Percentiles rank a stretch among this genome's conserved stretches.
Conservation (phyloP, 257 asterid species). For the Penstemon barbatus region DNA sequence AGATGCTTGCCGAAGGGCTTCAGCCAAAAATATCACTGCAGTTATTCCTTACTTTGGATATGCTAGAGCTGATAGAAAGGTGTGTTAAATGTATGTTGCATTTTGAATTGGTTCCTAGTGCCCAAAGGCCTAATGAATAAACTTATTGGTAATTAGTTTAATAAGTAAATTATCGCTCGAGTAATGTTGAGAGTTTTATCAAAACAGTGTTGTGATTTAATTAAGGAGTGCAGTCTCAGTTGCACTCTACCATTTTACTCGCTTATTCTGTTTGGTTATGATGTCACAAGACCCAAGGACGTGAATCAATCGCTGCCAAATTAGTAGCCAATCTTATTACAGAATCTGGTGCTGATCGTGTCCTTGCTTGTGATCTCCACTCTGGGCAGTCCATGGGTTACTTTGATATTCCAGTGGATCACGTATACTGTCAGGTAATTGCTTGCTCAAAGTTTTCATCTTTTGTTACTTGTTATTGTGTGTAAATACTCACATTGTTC, state of each 20-base stretch:
- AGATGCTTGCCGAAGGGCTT: constrained; percentile 96
- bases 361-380: constrained; percentile 93
- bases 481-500: background rate
- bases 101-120: background rate
- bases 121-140: background rate
- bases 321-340: constrained; percentile 84
- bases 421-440: constrained; percentile 78
- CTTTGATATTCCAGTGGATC: constrained; percentile 95
- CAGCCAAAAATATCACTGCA: constrained; percentile 83
- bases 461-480: background rate
- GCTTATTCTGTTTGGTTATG: constrained; percentile 19
- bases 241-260: background rate
- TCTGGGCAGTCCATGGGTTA: constrained; percentile 96
- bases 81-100: constrained; percentile 20
- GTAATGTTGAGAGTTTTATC: background rate
- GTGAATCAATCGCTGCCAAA: constrained; percentile 92
- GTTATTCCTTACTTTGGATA: constrained; percentile 93
- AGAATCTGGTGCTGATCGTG: constrained; percentile 90
- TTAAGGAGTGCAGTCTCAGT: background rate
- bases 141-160: background rate
- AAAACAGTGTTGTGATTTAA: background rate
- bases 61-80: constrained; percentile 97
- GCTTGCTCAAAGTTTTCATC: constrained; percentile 9
- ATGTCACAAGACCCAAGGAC: constrained; percentile 73
- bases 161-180: background rate